Evolutionary conservation across 768 basidiomycete genomes (phyloP).

Genomic region (Termitomyces sp.): DNA sequence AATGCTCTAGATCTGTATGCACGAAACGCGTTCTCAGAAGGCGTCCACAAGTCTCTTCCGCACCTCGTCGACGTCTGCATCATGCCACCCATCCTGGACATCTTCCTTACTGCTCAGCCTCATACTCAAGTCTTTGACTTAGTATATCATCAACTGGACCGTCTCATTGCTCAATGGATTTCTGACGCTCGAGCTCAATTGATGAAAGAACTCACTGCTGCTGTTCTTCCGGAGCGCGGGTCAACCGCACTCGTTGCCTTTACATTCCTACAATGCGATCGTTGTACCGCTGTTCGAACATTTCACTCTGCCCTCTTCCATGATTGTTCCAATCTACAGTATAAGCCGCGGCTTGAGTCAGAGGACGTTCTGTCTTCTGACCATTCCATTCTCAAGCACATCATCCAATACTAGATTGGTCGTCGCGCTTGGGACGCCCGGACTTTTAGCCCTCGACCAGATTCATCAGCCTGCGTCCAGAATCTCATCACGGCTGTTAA

Average conservation of each 20-base stretch:
- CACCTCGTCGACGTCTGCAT: not conserved
- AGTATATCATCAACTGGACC: not conserved
- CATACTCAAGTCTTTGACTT: not conserved
- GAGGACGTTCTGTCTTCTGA: not conserved
- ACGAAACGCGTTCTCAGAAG: not conserved
- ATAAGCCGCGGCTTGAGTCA: too few species aligned
- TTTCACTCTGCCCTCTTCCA: not conserved
- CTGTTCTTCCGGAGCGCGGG: not conserved
- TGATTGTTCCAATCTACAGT: not conserved
- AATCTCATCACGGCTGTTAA: not conserved
- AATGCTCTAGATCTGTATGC: not conserved
- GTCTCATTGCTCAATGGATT: not conserved
- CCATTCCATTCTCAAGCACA: not conserved
- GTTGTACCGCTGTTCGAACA: not conserved
- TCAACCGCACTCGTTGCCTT: not conserved
- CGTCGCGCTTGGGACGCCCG: not conserved
- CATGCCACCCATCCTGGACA: not conserved
- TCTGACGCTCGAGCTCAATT: not conserved
- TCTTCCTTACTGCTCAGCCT: not conserved
- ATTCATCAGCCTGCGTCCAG: constrained; percentile 1
- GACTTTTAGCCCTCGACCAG: not conserved
- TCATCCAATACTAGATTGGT: not conserved
- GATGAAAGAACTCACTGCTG: not conserved
- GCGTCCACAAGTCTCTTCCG: not conserved
- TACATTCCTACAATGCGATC: not conserved